A percentile compares a stretch with the other conserved stretches of the same genome.
Conservation (phyloP, 257 asterid genomes). For the Lycium barbarum region DNA sequence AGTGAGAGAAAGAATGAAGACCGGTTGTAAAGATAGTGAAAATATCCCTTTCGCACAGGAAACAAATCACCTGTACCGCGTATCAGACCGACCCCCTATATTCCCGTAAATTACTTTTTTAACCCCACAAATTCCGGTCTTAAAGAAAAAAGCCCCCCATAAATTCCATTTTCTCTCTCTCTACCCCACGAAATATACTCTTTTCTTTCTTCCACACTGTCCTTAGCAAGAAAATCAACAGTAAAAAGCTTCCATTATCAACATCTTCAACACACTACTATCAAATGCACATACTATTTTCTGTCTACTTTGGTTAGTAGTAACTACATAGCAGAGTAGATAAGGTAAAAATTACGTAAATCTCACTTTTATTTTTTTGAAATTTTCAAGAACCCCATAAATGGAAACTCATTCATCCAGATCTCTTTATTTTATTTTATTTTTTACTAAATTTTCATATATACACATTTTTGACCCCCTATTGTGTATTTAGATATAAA, state of each 20-base stretch:
- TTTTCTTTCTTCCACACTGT: not conserved
- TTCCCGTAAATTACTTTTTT: not conserved
- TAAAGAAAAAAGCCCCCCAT: not conserved
- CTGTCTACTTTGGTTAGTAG: not conserved
- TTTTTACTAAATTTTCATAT: not conserved
- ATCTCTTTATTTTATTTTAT: not conserved
- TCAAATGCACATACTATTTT: not conserved
- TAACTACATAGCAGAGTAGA: not conserved
- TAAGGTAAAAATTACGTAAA: not conserved
- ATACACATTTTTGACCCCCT: not conserved
- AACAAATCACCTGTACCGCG: conserved; percentile 8
- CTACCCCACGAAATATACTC: not conserved
- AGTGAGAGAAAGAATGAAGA: not conserved
- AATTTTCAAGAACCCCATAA: not conserved
- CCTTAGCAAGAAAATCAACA: not conserved
- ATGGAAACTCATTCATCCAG: not conserved
- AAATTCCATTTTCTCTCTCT: not conserved
- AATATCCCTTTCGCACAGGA: not conserved
- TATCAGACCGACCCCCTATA: conserved; percentile 28
- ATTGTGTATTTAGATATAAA: not conserved
- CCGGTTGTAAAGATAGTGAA: not conserved
- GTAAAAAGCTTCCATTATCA: not conserved
- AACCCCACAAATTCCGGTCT: conserved; percentile 14
- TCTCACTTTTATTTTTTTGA: not conserved
- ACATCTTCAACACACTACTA: not conserved